A percentile compares a stretch with the other conserved stretches of the same genome.
phyloP scores from a whole-genome alignment of 2,329 filamentous ascomycete genomes.

The Colletotrichum musicola region DNA sequence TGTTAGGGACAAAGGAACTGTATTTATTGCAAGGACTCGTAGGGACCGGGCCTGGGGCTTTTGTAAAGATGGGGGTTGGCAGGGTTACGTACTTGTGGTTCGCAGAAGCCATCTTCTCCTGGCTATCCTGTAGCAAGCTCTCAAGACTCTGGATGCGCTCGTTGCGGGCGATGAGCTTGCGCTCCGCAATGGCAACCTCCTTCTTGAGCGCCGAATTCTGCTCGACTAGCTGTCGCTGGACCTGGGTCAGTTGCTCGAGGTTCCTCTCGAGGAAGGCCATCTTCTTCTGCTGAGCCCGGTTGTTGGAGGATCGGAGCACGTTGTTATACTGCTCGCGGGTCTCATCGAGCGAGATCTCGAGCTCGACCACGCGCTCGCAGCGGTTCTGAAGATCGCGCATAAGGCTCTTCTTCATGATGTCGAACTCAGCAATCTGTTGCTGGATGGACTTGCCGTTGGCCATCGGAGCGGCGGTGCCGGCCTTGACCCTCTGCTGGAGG shows the following conservation, averaged over 20 bases:
- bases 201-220: conserved; percentile 98
- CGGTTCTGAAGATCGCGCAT: conserved; percentile 99
- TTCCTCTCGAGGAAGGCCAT: conserved; percentile 99
- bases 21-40: too few species aligned
- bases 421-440: conserved; percentile 98
- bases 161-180: conserved; percentile 95
- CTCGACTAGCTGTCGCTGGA: conserved; percentile 97
- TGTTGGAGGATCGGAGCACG: conserved; percentile 95
- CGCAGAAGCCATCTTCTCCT: conserved; percentile 96
- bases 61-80: background rate
- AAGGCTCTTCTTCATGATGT: conserved; percentile 99
- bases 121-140: conserved; percentile 91
- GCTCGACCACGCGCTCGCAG: conserved; percentile 96
- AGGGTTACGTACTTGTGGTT: conserved; percentile 85
- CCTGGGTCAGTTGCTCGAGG: conserved; percentile 95
- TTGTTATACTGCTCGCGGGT: conserved; percentile 99
- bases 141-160: conserved; percentile 97
- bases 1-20: conserved; percentile 13
- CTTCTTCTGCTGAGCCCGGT: conserved; percentile 99
- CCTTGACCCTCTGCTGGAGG: conserved; percentile 80
- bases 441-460: conserved; percentile 91
- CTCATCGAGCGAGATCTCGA: conserved; percentile 97
- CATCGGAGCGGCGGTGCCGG: conserved; percentile 69
- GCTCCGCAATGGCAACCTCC: conserved; percentile 97
- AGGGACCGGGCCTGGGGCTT: too few species aligned